phyloP scores from a whole-genome alignment of 1,139 yeast genomes.

The Yarrowia galli region DNA sequence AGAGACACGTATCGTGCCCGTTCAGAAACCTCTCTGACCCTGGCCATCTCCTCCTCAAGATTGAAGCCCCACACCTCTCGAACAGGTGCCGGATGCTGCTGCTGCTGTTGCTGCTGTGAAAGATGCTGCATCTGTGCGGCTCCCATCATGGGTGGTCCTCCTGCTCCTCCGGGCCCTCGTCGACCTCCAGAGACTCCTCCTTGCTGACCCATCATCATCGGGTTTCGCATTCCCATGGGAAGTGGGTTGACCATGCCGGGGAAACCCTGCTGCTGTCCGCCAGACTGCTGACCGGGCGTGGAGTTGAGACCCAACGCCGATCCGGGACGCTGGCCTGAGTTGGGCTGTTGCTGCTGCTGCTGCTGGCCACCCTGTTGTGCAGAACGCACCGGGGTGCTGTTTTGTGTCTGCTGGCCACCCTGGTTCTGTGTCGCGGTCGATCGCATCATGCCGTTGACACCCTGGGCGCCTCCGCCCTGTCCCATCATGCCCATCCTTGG shows the following conservation, averaged over 20 bases:
- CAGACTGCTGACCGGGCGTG: slow-evolving; percentile 12
- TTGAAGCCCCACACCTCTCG: slow-evolving; percentile 79
- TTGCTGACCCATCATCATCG: slow-evolving; percentile 40
- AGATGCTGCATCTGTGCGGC: slow-evolving; percentile 36
- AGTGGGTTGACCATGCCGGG: slow-evolving; percentile 39
- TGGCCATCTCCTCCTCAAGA: slow-evolving; percentile 79
- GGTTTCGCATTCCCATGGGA: slow-evolving; percentile 40
- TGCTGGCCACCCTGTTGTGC: slow-evolving; percentile 19
- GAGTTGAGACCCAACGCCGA: slow-evolving; percentile 23
- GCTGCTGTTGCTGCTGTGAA: slow-evolving; percentile 31
- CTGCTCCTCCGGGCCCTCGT: slow-evolving; percentile 38
- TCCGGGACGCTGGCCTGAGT: slow-evolving; percentile 21
- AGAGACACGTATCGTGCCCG: slow-evolving; percentile 72
- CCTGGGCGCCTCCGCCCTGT: slow-evolving; percentile 26
- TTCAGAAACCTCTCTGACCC: slow-evolving; percentile 72
- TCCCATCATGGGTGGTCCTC: slow-evolving; percentile 38
- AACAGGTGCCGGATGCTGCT: slow-evolving; percentile 32
- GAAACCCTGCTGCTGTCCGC: slow-evolving; percentile 28
- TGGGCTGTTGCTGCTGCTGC: slow-evolving; percentile 19
- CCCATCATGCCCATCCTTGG: slow-evolving; percentile 39
- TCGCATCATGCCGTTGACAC: slow-evolving; percentile 38
- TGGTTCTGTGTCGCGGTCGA: slow-evolving; percentile 29
- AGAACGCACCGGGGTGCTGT: slow-evolving; percentile 34
- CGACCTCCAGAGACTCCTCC: slow-evolving; percentile 31
- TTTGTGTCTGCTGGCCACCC: slow-evolving; percentile 25